Conservation (phyloP, 2,329 filamentous ascomycete genomes). For the Dactylellina sp. region DNA sequence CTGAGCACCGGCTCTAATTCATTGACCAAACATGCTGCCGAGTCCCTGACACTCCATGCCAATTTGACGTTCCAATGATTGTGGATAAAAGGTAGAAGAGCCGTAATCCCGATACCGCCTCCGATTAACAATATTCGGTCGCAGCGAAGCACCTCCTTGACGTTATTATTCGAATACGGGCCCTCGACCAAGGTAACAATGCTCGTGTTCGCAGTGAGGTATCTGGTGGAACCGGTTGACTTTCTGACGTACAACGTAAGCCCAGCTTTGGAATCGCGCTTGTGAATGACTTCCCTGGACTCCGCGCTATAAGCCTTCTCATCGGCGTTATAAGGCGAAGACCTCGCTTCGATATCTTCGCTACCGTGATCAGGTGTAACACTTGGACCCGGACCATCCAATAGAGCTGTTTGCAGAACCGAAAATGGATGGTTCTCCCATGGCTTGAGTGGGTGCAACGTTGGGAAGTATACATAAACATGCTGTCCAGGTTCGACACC, state of each 20-base stretch:
- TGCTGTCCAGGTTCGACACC: constrained; percentile 62
- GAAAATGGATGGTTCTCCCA: constrained; percentile 72
- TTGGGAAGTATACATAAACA: constrained; percentile 68
- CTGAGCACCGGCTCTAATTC: constrained; percentile 61
- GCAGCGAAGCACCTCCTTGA: constrained; percentile 60
- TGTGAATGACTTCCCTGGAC: no score
- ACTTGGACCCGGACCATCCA: no score
- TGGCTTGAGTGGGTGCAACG: constrained; percentile 62
- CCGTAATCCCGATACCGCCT: constrained; percentile 69
- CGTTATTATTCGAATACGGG: constrained; percentile 63
- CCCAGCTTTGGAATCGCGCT: no score
- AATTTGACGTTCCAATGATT: constrained; percentile 64
- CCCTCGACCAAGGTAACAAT: constrained; percentile 65
- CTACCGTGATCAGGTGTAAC: constrained; percentile 46
- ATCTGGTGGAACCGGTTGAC: constrained; percentile 63
- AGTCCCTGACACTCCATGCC: constrained; percentile 62
- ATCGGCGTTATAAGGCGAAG: no score
- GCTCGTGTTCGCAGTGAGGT: constrained; percentile 58
- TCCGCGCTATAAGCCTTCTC: no score
- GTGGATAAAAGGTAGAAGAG: constrained; percentile 63
- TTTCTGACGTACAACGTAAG: constrained; percentile 63
- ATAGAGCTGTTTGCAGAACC: constrained; percentile 62
- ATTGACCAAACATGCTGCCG: constrained; percentile 60
- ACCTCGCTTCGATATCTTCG: constrained; percentile 22
- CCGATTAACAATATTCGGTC: constrained; percentile 65